phyloP scores from a whole-genome alignment of 2,329 filamentous ascomycete genomes.

The Fusarium concolor region DNA sequence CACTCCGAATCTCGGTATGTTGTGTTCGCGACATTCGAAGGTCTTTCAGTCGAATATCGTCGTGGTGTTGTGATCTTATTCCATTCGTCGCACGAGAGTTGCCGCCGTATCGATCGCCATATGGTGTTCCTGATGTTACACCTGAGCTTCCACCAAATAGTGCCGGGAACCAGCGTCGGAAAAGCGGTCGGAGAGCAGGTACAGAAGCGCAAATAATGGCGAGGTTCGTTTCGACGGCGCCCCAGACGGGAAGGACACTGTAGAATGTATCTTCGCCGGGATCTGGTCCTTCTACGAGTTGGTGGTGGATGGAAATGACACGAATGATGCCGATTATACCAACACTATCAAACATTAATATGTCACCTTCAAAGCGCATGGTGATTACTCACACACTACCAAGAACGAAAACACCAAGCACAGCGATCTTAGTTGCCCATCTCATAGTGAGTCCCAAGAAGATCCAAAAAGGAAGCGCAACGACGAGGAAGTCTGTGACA shows the following conservation, averaged over 20 bases:
- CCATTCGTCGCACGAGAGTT: constrained; percentile 38
- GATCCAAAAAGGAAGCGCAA: constrained; percentile 55
- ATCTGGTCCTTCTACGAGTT: constrained; percentile 42
- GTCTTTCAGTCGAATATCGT: constrained; percentile 39
- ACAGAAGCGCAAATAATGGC: constrained; percentile 51
- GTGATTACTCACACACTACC: constrained; percentile 50
- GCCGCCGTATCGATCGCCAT: constrained; percentile 20
- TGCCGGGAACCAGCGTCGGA: constrained; percentile 48
- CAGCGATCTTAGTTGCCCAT: constrained; percentile 52
- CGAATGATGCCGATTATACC: constrained; percentile 50
- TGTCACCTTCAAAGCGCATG: not conserved
- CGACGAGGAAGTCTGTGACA: constrained; percentile 55
- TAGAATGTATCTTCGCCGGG: constrained; percentile 39
- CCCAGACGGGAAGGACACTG: constrained; percentile 50
- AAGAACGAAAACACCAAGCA: constrained; percentile 55
- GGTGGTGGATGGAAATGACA: constrained; percentile 46
- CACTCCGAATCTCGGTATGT: constrained; percentile 52
- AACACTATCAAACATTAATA: constrained; percentile 41
- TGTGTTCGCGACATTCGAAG: constrained; percentile 29
- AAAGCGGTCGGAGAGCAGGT: constrained; percentile 52
- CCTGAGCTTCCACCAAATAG: constrained; percentile 43
- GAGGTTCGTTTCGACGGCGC: constrained; percentile 52
- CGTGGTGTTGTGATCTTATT: constrained; percentile 25
- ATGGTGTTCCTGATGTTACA: constrained; percentile 23
- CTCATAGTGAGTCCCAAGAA: constrained; percentile 56